These are phyloP conservation scores for Diaporthe australafricana DNA, from an alignment of 2,329 filamentous ascomycete species.

Conservation along the genomic window DNA sequence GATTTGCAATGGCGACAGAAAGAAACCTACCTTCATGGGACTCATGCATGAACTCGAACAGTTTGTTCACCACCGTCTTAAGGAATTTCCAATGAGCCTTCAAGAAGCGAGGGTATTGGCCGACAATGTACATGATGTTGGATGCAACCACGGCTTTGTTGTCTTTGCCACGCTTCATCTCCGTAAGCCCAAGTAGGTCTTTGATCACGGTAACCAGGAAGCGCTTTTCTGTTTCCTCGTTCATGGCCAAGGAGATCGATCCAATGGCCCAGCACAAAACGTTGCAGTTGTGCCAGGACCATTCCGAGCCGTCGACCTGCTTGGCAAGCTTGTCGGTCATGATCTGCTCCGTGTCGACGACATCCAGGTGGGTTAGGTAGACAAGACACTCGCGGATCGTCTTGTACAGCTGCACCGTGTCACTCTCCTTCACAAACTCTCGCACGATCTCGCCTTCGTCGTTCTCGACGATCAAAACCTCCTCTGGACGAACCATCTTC, in stretches of 20 bases:
- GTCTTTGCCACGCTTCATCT: conserved; percentile 99
- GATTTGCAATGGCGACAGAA: neutral
- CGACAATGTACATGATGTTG: conserved; percentile 99
- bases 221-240: conserved; percentile 98
- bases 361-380: conserved; percentile 96
- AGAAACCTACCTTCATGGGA: conserved; percentile 85
- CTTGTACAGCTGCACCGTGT: conserved; percentile 99
- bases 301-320: conserved; percentile 94
- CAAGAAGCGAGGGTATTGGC: conserved; percentile 96
- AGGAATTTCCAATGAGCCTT: conserved; percentile 99
- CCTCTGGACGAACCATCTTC: conserved; percentile 98
- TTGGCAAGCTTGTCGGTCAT: conserved; percentile 98
- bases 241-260: conserved; percentile 98
- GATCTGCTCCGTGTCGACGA: conserved; percentile 96
- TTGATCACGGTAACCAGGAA: conserved; percentile 99
- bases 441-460: conserved; percentile 99
- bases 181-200: conserved; percentile 93
- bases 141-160: conserved; percentile 99
- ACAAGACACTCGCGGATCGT: conserved; percentile 97
- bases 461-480: conserved; percentile 99
- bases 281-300: conserved; percentile 99
- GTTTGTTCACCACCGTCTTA: conserved; percentile 99
- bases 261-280: conserved; percentile 99
- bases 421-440: conserved; percentile 99
- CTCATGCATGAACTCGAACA: conserved; percentile 99